phyloP scores from a whole-genome alignment of 164 flowering plant genomes.

The Annona cherimola region DNA sequence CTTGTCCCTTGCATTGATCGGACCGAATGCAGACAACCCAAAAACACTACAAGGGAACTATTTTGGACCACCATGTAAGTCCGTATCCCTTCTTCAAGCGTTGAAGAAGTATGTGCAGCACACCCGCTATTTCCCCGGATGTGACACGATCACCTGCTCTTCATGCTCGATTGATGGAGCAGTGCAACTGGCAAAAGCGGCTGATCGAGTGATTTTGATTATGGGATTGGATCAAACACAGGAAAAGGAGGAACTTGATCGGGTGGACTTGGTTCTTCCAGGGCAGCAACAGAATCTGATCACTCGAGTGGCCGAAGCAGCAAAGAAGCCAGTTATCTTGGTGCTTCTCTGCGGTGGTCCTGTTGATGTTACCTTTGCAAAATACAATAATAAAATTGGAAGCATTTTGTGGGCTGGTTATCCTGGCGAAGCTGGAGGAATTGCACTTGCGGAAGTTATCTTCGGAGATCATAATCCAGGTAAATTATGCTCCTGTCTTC shows the following conservation, averaged over 20 bases:
- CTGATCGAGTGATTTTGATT: constrained; percentile 57
- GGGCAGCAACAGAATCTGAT: constrained; percentile 62
- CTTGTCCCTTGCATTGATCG: constrained; percentile 56
- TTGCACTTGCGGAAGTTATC: constrained; percentile 67
- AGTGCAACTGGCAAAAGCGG: constrained; percentile 43
- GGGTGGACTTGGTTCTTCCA: constrained; percentile 53
- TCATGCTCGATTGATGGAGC: constrained; percentile 36
- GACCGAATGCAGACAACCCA: constrained; percentile 60
- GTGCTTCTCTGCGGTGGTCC: constrained; percentile 79
- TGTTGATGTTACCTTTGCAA: constrained; percentile 69
- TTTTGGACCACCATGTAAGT: constrained; percentile 56
- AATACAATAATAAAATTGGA: constrained; percentile 44
- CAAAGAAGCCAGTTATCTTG: constrained; percentile 62
- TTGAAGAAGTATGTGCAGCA: constrained; percentile 33
- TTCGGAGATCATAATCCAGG: constrained; percentile 93
- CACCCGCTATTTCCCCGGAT: constrained; percentile 38
- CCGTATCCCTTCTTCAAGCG: constrained; percentile 42
- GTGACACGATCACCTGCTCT: constrained; percentile 48
- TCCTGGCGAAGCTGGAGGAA: constrained; percentile 83
- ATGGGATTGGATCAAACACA: constrained; percentile 77
- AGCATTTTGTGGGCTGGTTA: constrained; percentile 89
- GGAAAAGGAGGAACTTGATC: constrained; percentile 59
- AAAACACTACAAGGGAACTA: constrained; percentile 60
- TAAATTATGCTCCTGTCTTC: constrained; percentile 10
- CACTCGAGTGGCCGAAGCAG: constrained; percentile 41